A percentile compares a stretch with the other conserved stretches of the same genome.
phyloP scores from a whole-genome alignment of 768 basidiomycete genomes.

The Phlegmacium glaucopus region DNA sequence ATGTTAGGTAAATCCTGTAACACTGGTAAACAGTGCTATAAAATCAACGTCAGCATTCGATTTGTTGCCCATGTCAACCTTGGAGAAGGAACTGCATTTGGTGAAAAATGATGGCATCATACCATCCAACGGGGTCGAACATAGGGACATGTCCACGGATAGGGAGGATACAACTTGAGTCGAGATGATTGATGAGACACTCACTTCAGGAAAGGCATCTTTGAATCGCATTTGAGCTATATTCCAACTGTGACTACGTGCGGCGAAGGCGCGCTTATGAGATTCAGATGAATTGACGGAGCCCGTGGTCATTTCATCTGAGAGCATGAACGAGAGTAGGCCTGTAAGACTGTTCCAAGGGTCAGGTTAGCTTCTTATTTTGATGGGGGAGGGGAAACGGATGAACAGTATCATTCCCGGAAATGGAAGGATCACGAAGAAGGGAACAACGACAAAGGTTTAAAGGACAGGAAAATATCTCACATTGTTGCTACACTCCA shows the following conservation, averaged over 20 bases:
- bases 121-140: too few relatives aligned
- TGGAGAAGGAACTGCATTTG: neutral
- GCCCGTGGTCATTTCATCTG: slow-evolving; percentile 96
- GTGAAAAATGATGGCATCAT: too few relatives aligned
- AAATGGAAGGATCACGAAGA: slow-evolving; percentile 6
- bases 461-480: slow-evolving; percentile 27
- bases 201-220: slow-evolving; percentile 86
- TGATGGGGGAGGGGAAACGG: too few relatives aligned
- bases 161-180: too few relatives aligned
- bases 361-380: neutral
- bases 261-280: slow-evolving; percentile 77
- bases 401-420: neutral
- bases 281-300: slow-evolving; percentile 76
- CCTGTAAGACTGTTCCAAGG: slow-evolving; percentile 71
- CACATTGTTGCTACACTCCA: slow-evolving; percentile 96
- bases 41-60: neutral
- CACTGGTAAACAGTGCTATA: slow-evolving; percentile 64
- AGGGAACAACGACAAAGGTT: slow-evolving; percentile 4
- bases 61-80: slow-evolving; percentile 2
- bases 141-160: too few relatives aligned
- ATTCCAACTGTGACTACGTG: slow-evolving; percentile 85
- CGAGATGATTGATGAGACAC: slow-evolving; percentile 20
- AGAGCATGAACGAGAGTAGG: slow-evolving; percentile 90
- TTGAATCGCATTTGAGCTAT: slow-evolving; percentile 72
- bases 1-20: slow-evolving; percentile 87